A percentile compares a stretch with the other conserved stretches of the same genome.
Evolutionary conservation across 352 stramenopile species (phyloP).

Genomic region (Pythium sp.): DNA sequence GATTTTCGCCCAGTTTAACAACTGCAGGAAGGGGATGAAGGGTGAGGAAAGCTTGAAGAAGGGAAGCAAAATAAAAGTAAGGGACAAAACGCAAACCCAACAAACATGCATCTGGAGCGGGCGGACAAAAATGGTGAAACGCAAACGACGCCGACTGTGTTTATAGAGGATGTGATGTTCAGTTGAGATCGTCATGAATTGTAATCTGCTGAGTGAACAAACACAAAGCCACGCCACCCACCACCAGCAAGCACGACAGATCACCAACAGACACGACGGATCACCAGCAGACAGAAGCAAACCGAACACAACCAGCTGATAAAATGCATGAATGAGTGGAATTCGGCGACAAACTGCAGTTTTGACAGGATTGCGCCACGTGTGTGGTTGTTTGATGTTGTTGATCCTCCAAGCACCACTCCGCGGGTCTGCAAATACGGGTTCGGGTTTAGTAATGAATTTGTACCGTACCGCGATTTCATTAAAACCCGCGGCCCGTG

Average conservation of each 20-base stretch:
- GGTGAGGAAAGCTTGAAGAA: not conserved
- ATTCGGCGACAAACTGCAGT: slow-evolving; percentile 1
- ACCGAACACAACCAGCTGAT: not conserved
- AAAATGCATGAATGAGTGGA: not conserved
- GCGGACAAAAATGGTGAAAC: not conserved
- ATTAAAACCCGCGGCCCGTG: too few species aligned
- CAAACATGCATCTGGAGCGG: not conserved
- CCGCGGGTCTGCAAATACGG: too few species aligned
- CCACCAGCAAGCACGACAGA: not conserved
- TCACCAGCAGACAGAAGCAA: not conserved
- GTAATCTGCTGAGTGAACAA: not conserved
- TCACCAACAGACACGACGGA: not conserved
- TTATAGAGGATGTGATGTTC: not conserved
- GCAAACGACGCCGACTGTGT: not conserved
- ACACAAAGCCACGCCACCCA: not conserved
- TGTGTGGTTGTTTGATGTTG: not conserved
- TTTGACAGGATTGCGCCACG: not conserved
- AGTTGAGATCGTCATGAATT: not conserved
- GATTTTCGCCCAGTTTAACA: not conserved
- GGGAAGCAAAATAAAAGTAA: not conserved
- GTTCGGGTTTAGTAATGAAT: too few species aligned
- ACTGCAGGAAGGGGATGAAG: not conserved
- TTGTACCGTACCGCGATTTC: too few species aligned
- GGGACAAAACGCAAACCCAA: not conserved
- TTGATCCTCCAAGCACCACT: too few species aligned